Evolutionary conservation across 768 basidiomycete species (phyloP).

Genomic region (Naganishia vishniacii): DNA sequence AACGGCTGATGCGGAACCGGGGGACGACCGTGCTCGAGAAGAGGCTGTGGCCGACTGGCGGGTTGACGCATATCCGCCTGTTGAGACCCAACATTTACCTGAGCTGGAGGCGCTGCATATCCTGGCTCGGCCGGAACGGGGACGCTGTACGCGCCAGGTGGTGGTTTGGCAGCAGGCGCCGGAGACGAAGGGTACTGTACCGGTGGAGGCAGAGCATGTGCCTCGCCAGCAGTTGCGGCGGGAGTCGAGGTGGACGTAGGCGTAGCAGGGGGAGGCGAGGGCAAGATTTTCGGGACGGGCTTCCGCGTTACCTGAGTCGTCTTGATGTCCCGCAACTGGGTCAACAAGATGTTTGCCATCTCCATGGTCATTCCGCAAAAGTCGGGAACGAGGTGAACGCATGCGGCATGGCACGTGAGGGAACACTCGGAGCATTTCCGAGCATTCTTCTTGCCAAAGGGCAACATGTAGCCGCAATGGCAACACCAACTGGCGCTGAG

Average conservation of each 20-base stretch:
- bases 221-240: slow-evolving; percentile 19
- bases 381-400: slow-evolving; percentile 95
- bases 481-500: slow-evolving; percentile 99
- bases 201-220: slow-evolving; percentile 28
- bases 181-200: slow-evolving; percentile 31
- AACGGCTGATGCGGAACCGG: slow-evolving; percentile 28
- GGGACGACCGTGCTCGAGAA: slow-evolving; percentile 17
- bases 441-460: slow-evolving; percentile 92
- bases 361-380: slow-evolving; percentile 99
- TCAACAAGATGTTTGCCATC: slow-evolving; percentile 85
- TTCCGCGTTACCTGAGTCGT: slow-evolving; percentile 48
- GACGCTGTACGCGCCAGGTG: slow-evolving; percentile 35
- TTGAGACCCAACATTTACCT: slow-evolving; percentile 2
- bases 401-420: slow-evolving; percentile 93
- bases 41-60: slow-evolving; percentile 8
- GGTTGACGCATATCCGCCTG: slow-evolving; percentile 31
- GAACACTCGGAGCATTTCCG: slow-evolving; percentile 92
- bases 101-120: slow-evolving; percentile 24
- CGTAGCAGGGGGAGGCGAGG: slow-evolving; percentile 32
- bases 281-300: slow-evolving; percentile 25
- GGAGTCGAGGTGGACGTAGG: slow-evolving; percentile 36
- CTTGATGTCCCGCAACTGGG: slow-evolving; percentile 87
- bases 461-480: slow-evolving; percentile 97
- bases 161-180: slow-evolving; percentile 33
- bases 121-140: slow-evolving; percentile 33